These are phyloP conservation scores for Aspergillus indologenus DNA, from an alignment of 495 filamentous ascomycete species.

Conservation along the genomic window DNA sequence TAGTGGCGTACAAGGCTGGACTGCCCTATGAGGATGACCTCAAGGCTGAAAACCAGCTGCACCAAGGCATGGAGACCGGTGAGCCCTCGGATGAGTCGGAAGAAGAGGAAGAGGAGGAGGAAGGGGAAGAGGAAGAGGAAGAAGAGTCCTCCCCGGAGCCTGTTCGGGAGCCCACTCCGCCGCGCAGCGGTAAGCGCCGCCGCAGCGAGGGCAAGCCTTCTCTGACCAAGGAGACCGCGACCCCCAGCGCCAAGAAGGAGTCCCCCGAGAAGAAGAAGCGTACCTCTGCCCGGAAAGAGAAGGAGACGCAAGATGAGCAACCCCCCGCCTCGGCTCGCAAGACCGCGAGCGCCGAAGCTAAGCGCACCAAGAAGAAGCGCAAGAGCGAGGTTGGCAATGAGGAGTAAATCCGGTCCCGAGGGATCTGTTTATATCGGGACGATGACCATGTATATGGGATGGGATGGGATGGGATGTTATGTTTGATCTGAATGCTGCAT, in stretches of 20 bases:
- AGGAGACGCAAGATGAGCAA: slow-evolving; percentile 38
- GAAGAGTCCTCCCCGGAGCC: slow-evolving; percentile 53
- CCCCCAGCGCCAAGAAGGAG: slow-evolving; percentile 28
- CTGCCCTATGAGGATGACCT: slow-evolving; percentile 45
- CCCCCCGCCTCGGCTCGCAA: slow-evolving; percentile 51
- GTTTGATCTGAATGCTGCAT: slow-evolving; percentile 6
- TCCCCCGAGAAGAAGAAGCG: slow-evolving; percentile 46
- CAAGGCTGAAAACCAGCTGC: slow-evolving; percentile 53
- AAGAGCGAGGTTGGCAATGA: slow-evolving; percentile 50
- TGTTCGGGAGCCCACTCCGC: slow-evolving; percentile 53
- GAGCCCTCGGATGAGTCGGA: slow-evolving; percentile 47
- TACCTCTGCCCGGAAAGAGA: slow-evolving; percentile 40
- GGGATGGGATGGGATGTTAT: no score
- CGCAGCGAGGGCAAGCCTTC: slow-evolving; percentile 43
- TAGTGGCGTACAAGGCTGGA: slow-evolving; percentile 67
- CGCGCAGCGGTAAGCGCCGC: slow-evolving; percentile 48
- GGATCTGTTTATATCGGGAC: slow-evolving; percentile 4
- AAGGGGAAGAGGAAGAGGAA: slow-evolving; percentile 43
- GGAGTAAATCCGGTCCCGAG: slow-evolving; percentile 20
- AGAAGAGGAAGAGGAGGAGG: slow-evolving; percentile 37
- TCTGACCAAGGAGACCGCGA: slow-evolving; percentile 42
- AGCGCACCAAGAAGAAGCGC: slow-evolving; percentile 63
- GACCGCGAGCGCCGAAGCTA: slow-evolving; percentile 44
- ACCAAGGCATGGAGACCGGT: slow-evolving; percentile 54
- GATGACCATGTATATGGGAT: not conserved